Base-by-base conservation (phyloP, 1,284 basidiomycete species). In the Psilocybe mexicana region DNA sequence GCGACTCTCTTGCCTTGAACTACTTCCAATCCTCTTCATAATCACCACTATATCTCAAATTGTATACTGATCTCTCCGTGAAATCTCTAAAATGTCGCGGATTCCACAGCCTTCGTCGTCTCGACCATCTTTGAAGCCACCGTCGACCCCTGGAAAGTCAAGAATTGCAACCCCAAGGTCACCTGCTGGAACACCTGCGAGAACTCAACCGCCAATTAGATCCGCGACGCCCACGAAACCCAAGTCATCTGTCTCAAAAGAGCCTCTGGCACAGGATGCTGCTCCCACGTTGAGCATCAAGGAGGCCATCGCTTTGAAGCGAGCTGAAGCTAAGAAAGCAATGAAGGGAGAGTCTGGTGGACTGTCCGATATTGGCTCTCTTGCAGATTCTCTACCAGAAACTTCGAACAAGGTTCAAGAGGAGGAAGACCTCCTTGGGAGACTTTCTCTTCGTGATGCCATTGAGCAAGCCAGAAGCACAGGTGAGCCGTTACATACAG, bases 391-490 rank as follows among this genome's bases (percentile, higher is more conserved):
- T 26, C 65, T 77, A 14, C 79, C 82, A 0, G 63, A 70, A 10
- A 47, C 69, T 14, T 65, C 70, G 2, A 64, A 67, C 0, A 65
- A 71, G 35, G 67, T 61, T 35, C 61, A 73, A 40, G 74, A 74
- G 28, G 84, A 84, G 8, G 82, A 85, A 25, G 79, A 85, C 57
- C 78, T 85, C 26, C 73, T 91, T 3, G 88, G 90, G 33, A 75
- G 90, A 54, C 82, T 81, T 72, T 80, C 87, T n/a, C 72, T 90
- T 52, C 81, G 83, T 57, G 88, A 92, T 66, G 82, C 85, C 0
- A 90, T 93, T 43, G 88, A 92, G 62, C 85, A 86, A 48, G 90
- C 85, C 11, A 80, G 87, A 46, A 87, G 80, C 63, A 87, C 87
- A 78, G 90, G 90, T 91, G 70, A 80, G 63, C 65, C 57, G 74